A percentile compares a stretch with the other conserved stretches of the same genome.
Conservation (phyloP, 148 eudicot species). For the Cornus kousa region DNA sequence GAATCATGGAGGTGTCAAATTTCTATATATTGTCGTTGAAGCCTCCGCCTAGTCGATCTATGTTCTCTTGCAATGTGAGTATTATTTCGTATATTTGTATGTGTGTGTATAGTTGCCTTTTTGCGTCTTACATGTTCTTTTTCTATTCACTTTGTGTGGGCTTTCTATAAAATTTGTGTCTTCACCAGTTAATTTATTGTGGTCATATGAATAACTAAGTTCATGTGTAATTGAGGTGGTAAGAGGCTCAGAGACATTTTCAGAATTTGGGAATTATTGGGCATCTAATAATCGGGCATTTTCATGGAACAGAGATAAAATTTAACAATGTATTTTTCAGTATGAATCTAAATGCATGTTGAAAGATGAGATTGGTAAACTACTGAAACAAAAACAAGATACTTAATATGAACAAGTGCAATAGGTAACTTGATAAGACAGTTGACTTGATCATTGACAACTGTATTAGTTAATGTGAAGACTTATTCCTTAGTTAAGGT, state of each 20-base stretch:
- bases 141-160: neutral
- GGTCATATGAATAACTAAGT: neutral
- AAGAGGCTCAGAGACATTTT: neutral
- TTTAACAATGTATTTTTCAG: neutral
- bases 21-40: constrained; percentile 1
- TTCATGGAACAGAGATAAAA: neutral
- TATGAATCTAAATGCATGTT: neutral
- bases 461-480: too few relatives aligned
- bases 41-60: neutral
- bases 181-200: neutral
- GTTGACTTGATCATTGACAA: too few relatives aligned
- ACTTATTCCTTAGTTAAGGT: neutral
- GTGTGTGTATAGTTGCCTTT: too few relatives aligned
- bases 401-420: too few relatives aligned
- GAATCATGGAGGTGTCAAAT: neutral
- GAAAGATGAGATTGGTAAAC: neutral
- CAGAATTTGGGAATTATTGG: neutral
- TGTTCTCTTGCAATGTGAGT: constrained; percentile 1
- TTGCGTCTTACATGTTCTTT: neutral
- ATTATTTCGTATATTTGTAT: neutral
- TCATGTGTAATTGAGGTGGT: neutral
- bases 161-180: neutral
- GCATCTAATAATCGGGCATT: neutral
- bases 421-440: too few relatives aligned
- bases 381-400: too few relatives aligned